These are phyloP conservation scores for Dysphania ambrosioides DNA, from an alignment of 148 eudicot genomes.

Conservation along the genomic window DNA sequence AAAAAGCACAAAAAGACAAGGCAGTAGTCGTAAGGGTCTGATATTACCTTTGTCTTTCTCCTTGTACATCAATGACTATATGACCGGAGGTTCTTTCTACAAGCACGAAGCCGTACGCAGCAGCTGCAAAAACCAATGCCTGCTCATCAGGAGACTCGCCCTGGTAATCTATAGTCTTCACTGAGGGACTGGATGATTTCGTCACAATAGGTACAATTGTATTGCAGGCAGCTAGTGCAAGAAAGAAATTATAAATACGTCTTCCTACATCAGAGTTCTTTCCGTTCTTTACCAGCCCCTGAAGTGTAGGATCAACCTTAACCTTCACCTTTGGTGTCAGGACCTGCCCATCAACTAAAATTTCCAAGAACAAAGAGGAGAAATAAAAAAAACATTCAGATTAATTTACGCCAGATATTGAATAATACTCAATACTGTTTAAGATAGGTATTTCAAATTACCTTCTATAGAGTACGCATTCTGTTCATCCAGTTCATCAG, in stretches of 20 bases:
- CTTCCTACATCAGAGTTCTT: slow-evolving; percentile 46
- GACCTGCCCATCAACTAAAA: slow-evolving; percentile 57
- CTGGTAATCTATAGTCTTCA: slow-evolving; percentile 76
- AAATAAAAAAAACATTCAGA: slow-evolving; percentile 10
- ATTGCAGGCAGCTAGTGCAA: slow-evolving; percentile 96
- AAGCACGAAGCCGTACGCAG: slow-evolving; percentile 90
- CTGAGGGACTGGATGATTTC: slow-evolving; percentile 51
- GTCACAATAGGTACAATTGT: slow-evolving; percentile 87
- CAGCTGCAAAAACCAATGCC: slow-evolving; percentile 97
- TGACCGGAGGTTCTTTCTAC: slow-evolving; percentile 93
- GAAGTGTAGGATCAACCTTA: slow-evolving; percentile 72
- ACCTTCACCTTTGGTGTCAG: slow-evolving; percentile 89
- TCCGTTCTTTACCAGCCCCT: slow-evolving; percentile 37
- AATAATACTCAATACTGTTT: not conserved
- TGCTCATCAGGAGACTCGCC: slow-evolving; percentile 99
- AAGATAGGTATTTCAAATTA: slow-evolving; percentile 18
- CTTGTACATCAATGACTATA: slow-evolving; percentile 85
- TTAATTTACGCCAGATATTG: not conserved
- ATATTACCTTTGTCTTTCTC: slow-evolving; percentile 74
- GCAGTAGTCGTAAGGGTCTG: not conserved
- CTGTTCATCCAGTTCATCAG: slow-evolving; percentile 38
- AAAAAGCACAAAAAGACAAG: slow-evolving; percentile 15
- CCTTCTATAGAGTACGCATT: slow-evolving; percentile 53
- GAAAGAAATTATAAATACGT: slow-evolving; percentile 61
- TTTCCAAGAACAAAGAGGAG: slow-evolving; percentile 12